These are phyloP conservation scores for Mrakia hoshinonis DNA, from an alignment of 768 basidiomycete species.

Conservation along the genomic window DNA sequence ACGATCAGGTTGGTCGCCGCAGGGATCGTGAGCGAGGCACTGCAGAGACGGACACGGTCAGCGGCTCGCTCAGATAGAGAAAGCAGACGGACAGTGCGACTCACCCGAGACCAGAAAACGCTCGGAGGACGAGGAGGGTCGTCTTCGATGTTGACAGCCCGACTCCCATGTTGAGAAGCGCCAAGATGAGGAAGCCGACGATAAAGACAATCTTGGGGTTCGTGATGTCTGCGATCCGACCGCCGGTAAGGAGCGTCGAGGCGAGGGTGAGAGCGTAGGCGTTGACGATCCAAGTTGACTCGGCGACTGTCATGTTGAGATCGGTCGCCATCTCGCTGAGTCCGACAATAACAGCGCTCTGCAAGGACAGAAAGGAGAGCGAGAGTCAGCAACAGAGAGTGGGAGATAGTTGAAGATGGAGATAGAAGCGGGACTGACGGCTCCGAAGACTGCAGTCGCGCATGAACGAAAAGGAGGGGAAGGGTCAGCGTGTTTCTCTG, in stretches of 20 bases:
- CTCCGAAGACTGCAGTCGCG: not conserved
- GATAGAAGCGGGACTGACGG: not conserved
- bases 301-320: not conserved
- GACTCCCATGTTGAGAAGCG: not conserved
- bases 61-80: not conserved
- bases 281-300: conserved; percentile 10
- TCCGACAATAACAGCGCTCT: not conserved
- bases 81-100: conserved; percentile 22
- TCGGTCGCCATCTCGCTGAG: not conserved
- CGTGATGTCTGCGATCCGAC: conserved; percentile 35
- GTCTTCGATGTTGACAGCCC: conserved; percentile 33
- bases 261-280: conserved; percentile 16
- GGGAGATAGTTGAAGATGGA: too few species aligned
- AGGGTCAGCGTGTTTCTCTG: not conserved
- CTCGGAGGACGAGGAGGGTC: conserved; percentile 39
- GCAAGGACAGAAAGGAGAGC: too few species aligned
- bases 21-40: not conserved
- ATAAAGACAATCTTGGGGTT: conserved; percentile 22
- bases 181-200: not conserved
- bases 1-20: conserved; percentile 45
- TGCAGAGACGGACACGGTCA: not conserved
- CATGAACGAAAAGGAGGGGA: not conserved
- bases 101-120: conserved; percentile 35
- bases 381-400: too few species aligned
- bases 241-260: conserved; percentile 11